Evolutionary conservation across 228 moss, liverwort and hornwort species (phyloP).

Genomic region (Sphagnum magellanicum): DNA sequence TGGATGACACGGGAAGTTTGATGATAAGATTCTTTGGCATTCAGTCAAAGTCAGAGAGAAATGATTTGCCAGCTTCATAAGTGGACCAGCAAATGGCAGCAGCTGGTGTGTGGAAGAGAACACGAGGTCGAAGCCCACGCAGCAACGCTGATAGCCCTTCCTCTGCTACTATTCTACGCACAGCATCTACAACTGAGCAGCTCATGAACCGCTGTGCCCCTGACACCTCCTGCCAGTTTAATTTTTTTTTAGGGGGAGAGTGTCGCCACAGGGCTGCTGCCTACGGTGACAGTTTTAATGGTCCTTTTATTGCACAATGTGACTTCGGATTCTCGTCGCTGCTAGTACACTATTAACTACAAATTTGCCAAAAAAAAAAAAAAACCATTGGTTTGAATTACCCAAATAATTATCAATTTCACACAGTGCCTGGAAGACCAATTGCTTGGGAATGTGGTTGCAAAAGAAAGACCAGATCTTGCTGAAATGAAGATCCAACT

Average conservation of each 20-base stretch:
- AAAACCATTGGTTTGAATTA: too few relatives aligned
- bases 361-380: too few relatives aligned
- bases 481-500: conserved; percentile 81
- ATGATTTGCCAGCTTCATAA: conserved; percentile 46
- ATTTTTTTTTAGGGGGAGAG: too few relatives aligned
- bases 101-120: conserved; percentile 52
- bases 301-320: too few relatives aligned
- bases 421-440: conserved; percentile 96
- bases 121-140: conserved; percentile 34
- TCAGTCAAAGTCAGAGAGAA: conserved; percentile 36
- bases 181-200: conserved; percentile 26
- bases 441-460: conserved; percentile 76
- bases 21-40: conserved; percentile 7
- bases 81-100: conserved; percentile 60
- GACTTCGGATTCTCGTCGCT: too few relatives aligned
- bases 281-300: too few relatives aligned
- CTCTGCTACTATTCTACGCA: conserved; percentile 26
- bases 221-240: conserved; percentile 29
- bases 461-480: conserved; percentile 77
- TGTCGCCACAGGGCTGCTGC: too few relatives aligned
- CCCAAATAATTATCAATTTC: too few relatives aligned
- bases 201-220: conserved; percentile 34
- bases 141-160: conserved; percentile 34
- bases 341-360: too few relatives aligned
- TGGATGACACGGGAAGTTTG: neutral